Base-by-base conservation (phyloP, 208 protist species). In the Leishmania turanica region DNA sequence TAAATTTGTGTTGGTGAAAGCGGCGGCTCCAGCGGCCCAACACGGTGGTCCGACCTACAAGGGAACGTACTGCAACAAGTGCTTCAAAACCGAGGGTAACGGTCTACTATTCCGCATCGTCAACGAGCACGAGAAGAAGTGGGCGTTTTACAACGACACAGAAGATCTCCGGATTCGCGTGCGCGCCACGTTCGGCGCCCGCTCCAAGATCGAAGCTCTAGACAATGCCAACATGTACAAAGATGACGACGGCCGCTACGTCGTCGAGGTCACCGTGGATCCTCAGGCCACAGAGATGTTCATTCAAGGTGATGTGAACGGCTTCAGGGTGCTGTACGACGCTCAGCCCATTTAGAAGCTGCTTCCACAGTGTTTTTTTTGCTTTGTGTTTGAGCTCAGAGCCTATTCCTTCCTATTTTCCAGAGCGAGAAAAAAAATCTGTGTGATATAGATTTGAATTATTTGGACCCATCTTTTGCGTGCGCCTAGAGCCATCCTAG, bases 111-210 rank as follows among this genome's bases (percentile, higher is more conserved):
- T 94, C 82, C 91, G 92, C 70, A 92, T 96, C 54, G 88, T 95
- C 62, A 93, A 96, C 83, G 85, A 90, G 19, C 79, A 83, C n/a
- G 91, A 94, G 79, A 87, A 90, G 69, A 90, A 86, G 62, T 96
- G 92, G 92, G 90, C 91, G 27, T 96, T 91, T 74, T 93, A 95
- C 80, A 96, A 96, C 66, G 91, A 96, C 80, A 93, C 92, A 17
- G 87, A 70, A 31, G 79, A 90, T 60, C 92, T 90, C 87, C 83
- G 84, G 27, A 92, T 96, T 79, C 81, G 79, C 49, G 86, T 96
- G 6, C 78, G 77, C 37, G 90, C 85, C 40, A 90, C 78, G 6
- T 95, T 96, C 77, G 91, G 91, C 9, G 51, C 85, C 24, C 87
- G 88, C 54, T 96, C 91, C 13, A 58, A 84, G 13, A 88, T 96